Evolutionary conservation across 2,329 filamentous ascomycete species (phyloP), one percentile per base, ranked within the genome.

Genomic region (Aureobasidium sp.): DNA sequence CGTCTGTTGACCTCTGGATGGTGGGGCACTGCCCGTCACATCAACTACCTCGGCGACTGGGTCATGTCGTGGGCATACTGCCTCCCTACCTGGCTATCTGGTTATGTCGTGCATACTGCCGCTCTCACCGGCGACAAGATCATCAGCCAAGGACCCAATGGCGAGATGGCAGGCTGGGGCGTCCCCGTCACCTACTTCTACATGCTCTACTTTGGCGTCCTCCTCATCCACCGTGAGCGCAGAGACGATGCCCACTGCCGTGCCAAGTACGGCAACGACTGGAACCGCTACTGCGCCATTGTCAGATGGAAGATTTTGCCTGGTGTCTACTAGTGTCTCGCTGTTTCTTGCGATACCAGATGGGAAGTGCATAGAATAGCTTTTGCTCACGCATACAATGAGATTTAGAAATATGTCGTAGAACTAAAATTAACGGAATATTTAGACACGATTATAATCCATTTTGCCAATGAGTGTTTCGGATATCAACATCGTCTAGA

Each of bases 11-110:
- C 85, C 3, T 87, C 88, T 0, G 93, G 93, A 60, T 97, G 93
- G 93, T 96, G 93, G 93, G 93, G 93, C 45, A 79, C 84, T 23
- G 88, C 92, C 0, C 84, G 93, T 43, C 93, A 97, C 75, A 93
- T 96, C 80, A 97, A 96, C 78, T 96, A 97, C 75, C 76, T 95
- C 0, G 93, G 92, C 57, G 93, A 97, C 76, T 96, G 92, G 92
- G 80, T 94, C 65, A 92, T 95, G 84, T 84, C 87, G 9, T 96
- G 90, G 90, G 85, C 90, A 0, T 96, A 94, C 75, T 90, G 85
- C 65, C 79, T 96, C 45, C 92, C 93, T 1, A 96, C 92, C 0
- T 89, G 89, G 0, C 73, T 95, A 62, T 88, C 91, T 0, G 92
- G 92, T 13, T 96, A 93, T 72, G 78, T 86, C 42, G 85, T 95